Evolutionary conservation across 257 asterid species (phyloP).

Genomic region (Scutellaria minor): DNA sequence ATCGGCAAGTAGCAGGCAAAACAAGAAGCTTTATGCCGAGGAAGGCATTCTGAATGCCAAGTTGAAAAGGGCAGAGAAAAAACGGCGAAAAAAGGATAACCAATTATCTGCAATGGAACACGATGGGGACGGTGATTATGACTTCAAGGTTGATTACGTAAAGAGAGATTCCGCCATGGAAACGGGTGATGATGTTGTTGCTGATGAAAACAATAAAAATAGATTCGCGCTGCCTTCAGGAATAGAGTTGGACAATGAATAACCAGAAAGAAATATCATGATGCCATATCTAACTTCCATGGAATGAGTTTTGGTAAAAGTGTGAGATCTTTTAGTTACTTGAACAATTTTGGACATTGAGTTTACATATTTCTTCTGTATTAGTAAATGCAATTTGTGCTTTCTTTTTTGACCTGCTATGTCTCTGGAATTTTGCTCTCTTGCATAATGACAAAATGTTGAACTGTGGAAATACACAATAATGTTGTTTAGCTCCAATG

Average conservation of each 20-base stretch:
- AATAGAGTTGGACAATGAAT: conserved; percentile 57
- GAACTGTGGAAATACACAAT: too few species aligned
- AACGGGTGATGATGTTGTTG: conserved; percentile 31
- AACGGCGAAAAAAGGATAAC: conserved; percentile 59
- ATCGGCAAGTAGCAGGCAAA: conserved; percentile 56
- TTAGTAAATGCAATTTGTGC: not conserved
- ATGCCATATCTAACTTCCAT: not conserved
- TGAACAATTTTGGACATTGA: not conserved
- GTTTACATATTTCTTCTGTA: not conserved
- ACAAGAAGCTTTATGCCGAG: conserved; percentile 76
- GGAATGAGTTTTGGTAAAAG: not conserved
- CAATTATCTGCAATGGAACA: conserved; percentile 55
- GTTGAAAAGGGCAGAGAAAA: conserved; percentile 72
- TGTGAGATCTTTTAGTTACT: not conserved
- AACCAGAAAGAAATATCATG: not conserved
- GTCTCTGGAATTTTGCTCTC: too few species aligned
- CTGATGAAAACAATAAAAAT: conserved; percentile 41
- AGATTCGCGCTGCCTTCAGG: conserved; percentile 76
- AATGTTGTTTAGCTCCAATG: too few species aligned
- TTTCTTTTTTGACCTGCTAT: too few species aligned
- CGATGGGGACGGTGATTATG: conserved; percentile 61
- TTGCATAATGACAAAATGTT: too few species aligned
- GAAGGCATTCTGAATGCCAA: conserved; percentile 84
- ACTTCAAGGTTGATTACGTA: conserved; percentile 73
- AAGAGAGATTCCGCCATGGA: conserved; percentile 56